phyloP scores from a whole-genome alignment of 805 yeast species.

The Myxozyma udenii region DNA sequence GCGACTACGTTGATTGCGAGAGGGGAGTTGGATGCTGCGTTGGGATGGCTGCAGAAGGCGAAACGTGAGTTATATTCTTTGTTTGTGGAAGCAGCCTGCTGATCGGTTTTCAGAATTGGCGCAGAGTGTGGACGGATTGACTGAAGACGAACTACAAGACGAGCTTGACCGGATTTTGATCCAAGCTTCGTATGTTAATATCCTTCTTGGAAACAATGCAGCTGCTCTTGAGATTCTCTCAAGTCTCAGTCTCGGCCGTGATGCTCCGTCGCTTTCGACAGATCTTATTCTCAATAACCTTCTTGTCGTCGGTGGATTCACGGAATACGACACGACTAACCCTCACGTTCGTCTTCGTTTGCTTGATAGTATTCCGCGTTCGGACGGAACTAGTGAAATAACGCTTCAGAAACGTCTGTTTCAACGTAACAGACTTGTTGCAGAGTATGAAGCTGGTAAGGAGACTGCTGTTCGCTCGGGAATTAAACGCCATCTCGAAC shows the following conservation, averaged over 20 bases:
- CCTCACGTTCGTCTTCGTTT: constrained; percentile 21
- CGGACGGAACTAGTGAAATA: constrained; percentile 10
- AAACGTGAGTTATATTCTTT: constrained; percentile 41
- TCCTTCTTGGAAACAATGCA: constrained; percentile 39
- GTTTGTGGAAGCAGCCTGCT: background rate
- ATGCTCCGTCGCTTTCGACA: constrained; percentile 8
- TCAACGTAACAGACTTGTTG: constrained; percentile 15
- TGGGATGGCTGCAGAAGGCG: constrained; percentile 49
- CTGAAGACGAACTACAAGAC: constrained; percentile 46
- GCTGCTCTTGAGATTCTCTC: constrained; percentile 44
- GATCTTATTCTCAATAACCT: constrained; percentile 41
- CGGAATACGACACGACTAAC: constrained; percentile 9
- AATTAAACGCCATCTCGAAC: constrained; percentile 20
- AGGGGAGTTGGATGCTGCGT: constrained; percentile 43
- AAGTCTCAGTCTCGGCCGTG: constrained; percentile 33
- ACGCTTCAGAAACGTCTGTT: constrained; percentile 12
- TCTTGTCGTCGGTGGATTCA: constrained; percentile 4
- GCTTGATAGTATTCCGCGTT: constrained; percentile 6
- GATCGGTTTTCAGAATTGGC: constrained; percentile 9
- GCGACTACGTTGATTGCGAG: constrained; percentile 51
- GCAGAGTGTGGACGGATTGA: constrained; percentile 36
- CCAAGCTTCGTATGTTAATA: constrained; percentile 57
- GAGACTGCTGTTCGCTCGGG: constrained; percentile 21
- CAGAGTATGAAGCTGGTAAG: constrained; percentile 24
- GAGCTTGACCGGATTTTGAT: constrained; percentile 58